Percentiles rank a stretch among this genome's conserved stretches.
phyloP scores from a whole-genome alignment of 441 rosid genomes.

The Corymbia calophylla region DNA sequence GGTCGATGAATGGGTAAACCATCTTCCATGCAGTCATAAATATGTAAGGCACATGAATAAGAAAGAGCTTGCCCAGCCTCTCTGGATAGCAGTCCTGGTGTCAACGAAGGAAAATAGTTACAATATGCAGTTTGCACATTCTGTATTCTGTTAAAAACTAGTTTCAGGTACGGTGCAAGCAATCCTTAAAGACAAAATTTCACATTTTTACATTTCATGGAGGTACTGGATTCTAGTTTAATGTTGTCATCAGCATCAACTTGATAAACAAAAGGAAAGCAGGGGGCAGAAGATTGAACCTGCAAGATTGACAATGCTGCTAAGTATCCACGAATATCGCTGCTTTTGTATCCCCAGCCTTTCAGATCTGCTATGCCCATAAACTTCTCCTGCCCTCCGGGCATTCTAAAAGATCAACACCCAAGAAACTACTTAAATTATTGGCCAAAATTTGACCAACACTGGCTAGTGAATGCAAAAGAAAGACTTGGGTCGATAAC shows the following conservation, averaged over 20 bases:
- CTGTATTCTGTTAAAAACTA: neutral
- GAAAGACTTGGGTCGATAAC: neutral
- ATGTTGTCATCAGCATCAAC: neutral
- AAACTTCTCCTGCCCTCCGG: slow-evolving; percentile 71
- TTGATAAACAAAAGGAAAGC: neutral
- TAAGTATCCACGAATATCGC: slow-evolving; percentile 70
- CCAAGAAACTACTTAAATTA: neutral
- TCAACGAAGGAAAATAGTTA: slow-evolving; percentile 1
- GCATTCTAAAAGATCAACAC: slow-evolving; percentile 43
- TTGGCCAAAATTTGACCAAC: neutral
- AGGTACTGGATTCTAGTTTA: neutral
- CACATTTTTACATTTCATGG: neutral
- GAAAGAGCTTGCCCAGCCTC: slow-evolving; percentile 65
- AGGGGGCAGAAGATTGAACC: slow-evolving; percentile 28
- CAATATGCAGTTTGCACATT: neutral
- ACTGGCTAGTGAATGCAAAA: neutral
- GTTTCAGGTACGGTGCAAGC: neutral
- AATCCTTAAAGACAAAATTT: neutral
- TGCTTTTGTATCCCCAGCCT: slow-evolving; percentile 82
- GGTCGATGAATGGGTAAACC: slow-evolving; percentile 73
- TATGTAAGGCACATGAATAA: slow-evolving; percentile 66
- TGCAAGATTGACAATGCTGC: slow-evolving; percentile 69
- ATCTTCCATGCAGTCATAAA: slow-evolving; percentile 90
- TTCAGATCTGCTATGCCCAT: slow-evolving; percentile 57
- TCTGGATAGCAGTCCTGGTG: slow-evolving; percentile 86